These are phyloP conservation scores for Saccharomycopsis hybrid DNA, from an alignment of 1,139 yeast species.

Conservation along the genomic window DNA sequence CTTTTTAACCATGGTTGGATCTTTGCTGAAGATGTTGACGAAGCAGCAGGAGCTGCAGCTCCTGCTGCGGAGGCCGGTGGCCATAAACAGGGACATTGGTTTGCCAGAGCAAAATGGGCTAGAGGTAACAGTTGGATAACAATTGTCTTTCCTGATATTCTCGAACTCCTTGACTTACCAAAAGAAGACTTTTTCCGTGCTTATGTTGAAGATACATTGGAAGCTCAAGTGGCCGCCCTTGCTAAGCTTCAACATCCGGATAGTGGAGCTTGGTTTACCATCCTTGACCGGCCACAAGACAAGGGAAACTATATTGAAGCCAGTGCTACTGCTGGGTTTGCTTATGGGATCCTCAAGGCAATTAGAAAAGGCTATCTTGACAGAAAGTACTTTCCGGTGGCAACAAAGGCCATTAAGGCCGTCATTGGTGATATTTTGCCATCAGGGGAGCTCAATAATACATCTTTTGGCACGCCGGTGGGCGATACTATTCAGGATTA, in stretches of 20 bases:
- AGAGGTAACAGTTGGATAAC: slow-evolving; percentile 35
- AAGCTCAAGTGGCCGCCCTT: slow-evolving; percentile 29
- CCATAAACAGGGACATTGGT: slow-evolving; percentile 25
- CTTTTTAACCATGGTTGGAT: slow-evolving; percentile 33
- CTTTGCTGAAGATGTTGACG: slow-evolving; percentile 24
- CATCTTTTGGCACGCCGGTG: slow-evolving; percentile 35
- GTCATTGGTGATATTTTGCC: slow-evolving; percentile 28
- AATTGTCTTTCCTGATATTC: slow-evolving; percentile 33
- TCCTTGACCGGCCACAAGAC: slow-evolving; percentile 27
- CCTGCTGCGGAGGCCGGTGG: slow-evolving; percentile 22
- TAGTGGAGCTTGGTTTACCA: slow-evolving; percentile 33
- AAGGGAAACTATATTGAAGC: slow-evolving; percentile 30
- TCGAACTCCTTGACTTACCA: slow-evolving; percentile 29
- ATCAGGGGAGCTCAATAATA: slow-evolving; percentile 30
- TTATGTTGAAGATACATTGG: slow-evolving; percentile 29
- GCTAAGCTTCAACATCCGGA: slow-evolving; percentile 27
- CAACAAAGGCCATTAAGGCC: slow-evolving; percentile 29
- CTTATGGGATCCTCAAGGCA: slow-evolving; percentile 32
- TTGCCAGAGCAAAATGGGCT: slow-evolving; percentile 34
- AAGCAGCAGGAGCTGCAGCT: not conserved
- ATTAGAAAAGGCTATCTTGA: slow-evolving; percentile 27
- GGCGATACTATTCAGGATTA: slow-evolving; percentile 31
- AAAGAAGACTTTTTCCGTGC: slow-evolving; percentile 28
- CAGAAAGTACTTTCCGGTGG: slow-evolving; percentile 25
- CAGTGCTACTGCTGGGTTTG: slow-evolving; percentile 35